These are phyloP conservation scores for Lodderomyces theae DNA, from an alignment of 1,139 yeast species.

Conservation along the genomic window DNA sequence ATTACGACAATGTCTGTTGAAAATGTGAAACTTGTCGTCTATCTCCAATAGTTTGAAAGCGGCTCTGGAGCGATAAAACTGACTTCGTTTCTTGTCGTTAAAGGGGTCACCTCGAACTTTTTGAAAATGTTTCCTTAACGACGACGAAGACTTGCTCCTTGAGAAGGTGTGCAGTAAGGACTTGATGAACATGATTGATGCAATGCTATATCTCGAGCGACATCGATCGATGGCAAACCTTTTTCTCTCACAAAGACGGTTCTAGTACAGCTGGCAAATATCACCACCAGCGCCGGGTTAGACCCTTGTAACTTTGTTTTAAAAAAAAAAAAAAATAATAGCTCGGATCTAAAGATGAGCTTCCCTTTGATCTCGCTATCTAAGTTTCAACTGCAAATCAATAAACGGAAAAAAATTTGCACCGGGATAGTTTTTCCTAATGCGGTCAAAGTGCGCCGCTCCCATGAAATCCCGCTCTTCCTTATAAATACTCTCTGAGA, in stretches of 20 bases:
- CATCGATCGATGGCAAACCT: no score
- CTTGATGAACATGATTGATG: neutral
- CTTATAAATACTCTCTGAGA: neutral
- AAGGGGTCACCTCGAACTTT: slow-evolving; percentile 60
- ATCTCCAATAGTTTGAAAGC: slow-evolving; percentile 81
- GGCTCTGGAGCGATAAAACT: slow-evolving; percentile 76
- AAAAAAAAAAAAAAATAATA: neutral
- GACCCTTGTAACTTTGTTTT: neutral
- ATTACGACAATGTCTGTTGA: slow-evolving; percentile 47
- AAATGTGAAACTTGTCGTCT: slow-evolving; percentile 59
- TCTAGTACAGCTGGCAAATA: neutral
- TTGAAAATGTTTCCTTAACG: slow-evolving; percentile 69
- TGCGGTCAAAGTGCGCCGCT: neutral
- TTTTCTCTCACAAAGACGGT: no score
- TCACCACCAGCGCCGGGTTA: neutral
- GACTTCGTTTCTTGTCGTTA: slow-evolving; percentile 51
- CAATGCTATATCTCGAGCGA: neutral
- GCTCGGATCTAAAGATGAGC: neutral
- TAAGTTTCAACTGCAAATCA: neutral
- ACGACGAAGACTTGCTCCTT: neutral
- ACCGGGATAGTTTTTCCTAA: neutral
- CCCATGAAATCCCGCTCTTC: neutral
- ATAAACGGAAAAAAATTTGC: neutral
- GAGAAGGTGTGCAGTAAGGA: neutral
- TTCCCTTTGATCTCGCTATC: neutral